A percentile compares a stretch with the other conserved stretches of the same genome.
phyloP scores from a whole-genome alignment of 805 yeast genomes.

The Martiniozyma abietophila region DNA sequence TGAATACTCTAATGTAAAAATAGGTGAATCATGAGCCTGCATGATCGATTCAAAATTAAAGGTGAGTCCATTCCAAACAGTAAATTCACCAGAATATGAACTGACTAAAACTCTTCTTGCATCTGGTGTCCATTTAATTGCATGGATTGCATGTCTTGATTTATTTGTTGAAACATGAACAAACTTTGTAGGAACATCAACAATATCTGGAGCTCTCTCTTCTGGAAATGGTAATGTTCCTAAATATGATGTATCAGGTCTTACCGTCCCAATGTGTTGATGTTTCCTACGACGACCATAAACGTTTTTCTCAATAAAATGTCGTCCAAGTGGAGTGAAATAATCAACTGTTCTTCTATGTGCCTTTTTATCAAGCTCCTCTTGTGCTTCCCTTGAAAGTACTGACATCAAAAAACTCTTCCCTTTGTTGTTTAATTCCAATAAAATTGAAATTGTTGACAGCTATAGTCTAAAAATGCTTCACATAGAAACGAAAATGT shows the following conservation, averaged over 20 bases:
- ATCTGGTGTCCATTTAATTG: conserved; percentile 95
- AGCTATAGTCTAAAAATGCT: too few relatives aligned
- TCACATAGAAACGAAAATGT: too few relatives aligned
- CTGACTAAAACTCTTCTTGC: conserved; percentile 87
- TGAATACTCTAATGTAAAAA: conserved; percentile 69
- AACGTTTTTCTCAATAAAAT: conserved; percentile 40
- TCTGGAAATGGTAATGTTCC: conserved; percentile 60
- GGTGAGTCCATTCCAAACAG: conserved; percentile 93
- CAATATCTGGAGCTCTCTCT: conserved; percentile 34
- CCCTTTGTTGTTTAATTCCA: conserved; percentile 7
- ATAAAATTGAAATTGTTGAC: too few relatives aligned
- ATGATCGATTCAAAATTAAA: conserved; percentile 94
- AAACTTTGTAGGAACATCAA: conserved; percentile 70
- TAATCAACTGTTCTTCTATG: conserved; percentile 70
- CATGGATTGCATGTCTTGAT: conserved; percentile 81
- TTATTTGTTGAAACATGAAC: conserved; percentile 88
- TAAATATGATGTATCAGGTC: conserved; percentile 63
- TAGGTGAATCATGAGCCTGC: conserved; percentile 96
- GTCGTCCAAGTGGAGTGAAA: conserved; percentile 64
- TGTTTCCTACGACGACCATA: conserved; percentile 28
- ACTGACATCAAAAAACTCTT: conserved; percentile 6
- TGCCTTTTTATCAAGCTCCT: conserved; percentile 13
- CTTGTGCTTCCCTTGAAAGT: conserved; percentile 7
- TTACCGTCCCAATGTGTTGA: conserved; percentile 37
- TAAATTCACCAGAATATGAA: conserved; percentile 88